phyloP scores from a whole-genome alignment of 371 early-diverging fungal genomes.

The Thermomucor indicae-seudaticae region DNA sequence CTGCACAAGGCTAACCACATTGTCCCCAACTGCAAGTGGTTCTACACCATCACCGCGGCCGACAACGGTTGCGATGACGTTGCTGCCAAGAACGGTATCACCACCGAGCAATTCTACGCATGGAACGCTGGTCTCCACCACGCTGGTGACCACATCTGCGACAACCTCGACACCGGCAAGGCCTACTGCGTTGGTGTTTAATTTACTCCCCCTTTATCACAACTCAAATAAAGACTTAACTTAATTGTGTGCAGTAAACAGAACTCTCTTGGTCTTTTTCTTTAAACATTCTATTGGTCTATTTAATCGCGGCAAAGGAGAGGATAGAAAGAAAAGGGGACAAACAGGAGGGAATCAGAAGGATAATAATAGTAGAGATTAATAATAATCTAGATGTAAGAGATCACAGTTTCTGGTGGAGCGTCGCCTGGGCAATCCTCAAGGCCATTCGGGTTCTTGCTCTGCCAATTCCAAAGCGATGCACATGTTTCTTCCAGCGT shows the following conservation, averaged over 20 bases:
- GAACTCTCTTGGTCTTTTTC: neutral
- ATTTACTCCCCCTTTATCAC: neutral
- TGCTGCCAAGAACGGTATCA: slow-evolving; percentile 12
- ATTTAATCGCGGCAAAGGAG: neutral
- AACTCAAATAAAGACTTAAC: too few relatives aligned
- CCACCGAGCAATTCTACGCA: slow-evolving; percentile 7
- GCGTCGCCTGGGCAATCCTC: slow-evolving; percentile 42
- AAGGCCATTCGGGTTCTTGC: slow-evolving; percentile 62
- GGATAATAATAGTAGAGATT: neutral
- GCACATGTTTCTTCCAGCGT: slow-evolving; percentile 72
- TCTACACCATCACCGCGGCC: slow-evolving; percentile 12
- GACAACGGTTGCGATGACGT: slow-evolving; percentile 10
- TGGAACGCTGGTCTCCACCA: slow-evolving; percentile 19
- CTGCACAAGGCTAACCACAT: slow-evolving; percentile 11
- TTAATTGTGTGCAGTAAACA: neutral
- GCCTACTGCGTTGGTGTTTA: slow-evolving; percentile 20
- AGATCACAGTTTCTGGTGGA: slow-evolving; percentile 30
- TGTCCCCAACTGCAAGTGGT: slow-evolving; percentile 12
- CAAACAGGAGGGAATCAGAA: neutral
- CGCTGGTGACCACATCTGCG: slow-evolving; percentile 15
- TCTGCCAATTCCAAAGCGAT: slow-evolving; percentile 86
- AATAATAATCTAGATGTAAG: slow-evolving; percentile 17
- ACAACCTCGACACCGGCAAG: slow-evolving; percentile 27
- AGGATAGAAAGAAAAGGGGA: neutral
- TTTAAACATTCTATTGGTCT: neutral